phyloP scores from a whole-genome alignment of 495 filamentous ascomycete genomes.

The Neurospora sp. region DNA sequence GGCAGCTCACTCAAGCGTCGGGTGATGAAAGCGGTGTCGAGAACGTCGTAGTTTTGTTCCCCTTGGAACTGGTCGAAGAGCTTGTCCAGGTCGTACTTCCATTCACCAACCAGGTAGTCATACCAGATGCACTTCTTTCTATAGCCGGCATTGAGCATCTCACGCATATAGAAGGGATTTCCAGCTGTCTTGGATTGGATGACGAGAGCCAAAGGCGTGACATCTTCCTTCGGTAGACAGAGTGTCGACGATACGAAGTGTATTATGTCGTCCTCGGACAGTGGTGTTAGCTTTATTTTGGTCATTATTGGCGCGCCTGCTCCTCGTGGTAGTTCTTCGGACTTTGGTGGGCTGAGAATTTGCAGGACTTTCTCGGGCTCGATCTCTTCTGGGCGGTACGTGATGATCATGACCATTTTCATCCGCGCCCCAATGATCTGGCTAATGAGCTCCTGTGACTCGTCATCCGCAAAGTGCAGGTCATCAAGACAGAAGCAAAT shows the following conservation, averaged over 20 bases:
- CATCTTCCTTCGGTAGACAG: conserved; percentile 46
- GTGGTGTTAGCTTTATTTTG: conserved; percentile 52
- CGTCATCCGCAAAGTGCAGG: conserved; percentile 76
- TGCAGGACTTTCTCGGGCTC: conserved; percentile 33
- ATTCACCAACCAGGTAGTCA: conserved; percentile 65
- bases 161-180: conserved; percentile 80
- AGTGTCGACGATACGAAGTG: conserved; percentile 70
- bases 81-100: conserved; percentile 76
- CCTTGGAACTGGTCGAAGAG: conserved; percentile 75
- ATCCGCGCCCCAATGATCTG: conserved; percentile 63
- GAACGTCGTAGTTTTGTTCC: conserved; percentile 62
- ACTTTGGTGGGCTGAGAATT: conserved; percentile 35
- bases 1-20: conserved; percentile 68
- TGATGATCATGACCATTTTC: conserved; percentile 69
- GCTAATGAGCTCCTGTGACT: conserved; percentile 68
- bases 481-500: conserved; percentile 82
- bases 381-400: conserved; percentile 47
- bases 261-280: conserved; percentile 64
- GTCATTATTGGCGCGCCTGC: conserved; percentile 43
- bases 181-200: conserved; percentile 74
- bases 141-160: conserved; percentile 83
- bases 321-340: conserved; percentile 34
- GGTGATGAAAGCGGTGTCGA: conserved; percentile 70
- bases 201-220: conserved; percentile 55
- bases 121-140: conserved; percentile 82